These are phyloP conservation scores for Dinochytrium kinnereticum DNA, from an alignment of 371 early-diverging fungal species.

Conservation along the genomic window DNA sequence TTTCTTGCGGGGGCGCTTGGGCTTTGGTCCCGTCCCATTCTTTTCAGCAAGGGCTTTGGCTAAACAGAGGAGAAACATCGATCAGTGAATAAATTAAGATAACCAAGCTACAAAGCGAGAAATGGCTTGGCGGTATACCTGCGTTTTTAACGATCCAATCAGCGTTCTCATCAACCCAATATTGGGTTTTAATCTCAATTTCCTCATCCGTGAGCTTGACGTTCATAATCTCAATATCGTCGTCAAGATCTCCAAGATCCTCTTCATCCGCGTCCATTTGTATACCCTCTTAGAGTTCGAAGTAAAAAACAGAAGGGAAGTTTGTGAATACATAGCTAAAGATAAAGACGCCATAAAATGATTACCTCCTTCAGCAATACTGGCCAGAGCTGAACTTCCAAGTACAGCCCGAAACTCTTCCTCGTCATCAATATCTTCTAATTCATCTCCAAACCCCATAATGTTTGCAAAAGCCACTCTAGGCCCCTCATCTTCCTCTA, in stretches of 20 bases:
- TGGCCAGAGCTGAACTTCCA: constrained; percentile 19
- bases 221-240: constrained; percentile 44
- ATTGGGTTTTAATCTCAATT: constrained; percentile 71
- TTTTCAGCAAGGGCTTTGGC: constrained; percentile 8
- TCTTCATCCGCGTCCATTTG: constrained; percentile 29
- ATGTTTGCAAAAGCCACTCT: constrained; percentile 39
- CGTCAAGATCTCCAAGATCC: constrained; percentile 44
- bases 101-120: no score
- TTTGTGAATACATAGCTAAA: no score
- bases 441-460: constrained; percentile 28
- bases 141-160: constrained; percentile 83
- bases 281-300: constrained; percentile 24
- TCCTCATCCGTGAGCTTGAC: constrained; percentile 71
- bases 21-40: neutral
- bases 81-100: no score
- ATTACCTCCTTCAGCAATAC: no score
- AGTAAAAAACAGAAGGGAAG: no score
- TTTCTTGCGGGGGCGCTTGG: constrained; percentile 11
- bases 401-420: constrained; percentile 56
- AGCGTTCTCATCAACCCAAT: constrained; percentile 87
- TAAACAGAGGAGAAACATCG: no score
- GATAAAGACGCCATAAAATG: no score
- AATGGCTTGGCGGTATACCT: constrained; percentile 54
- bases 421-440: constrained; percentile 33
- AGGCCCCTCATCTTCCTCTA: constrained; percentile 34